A percentile compares a stretch with the other conserved stretches of the same genome.
Evolutionary conservation across 129 eudicot species (phyloP).

Genomic region (Flaveria trinervia): DNA sequence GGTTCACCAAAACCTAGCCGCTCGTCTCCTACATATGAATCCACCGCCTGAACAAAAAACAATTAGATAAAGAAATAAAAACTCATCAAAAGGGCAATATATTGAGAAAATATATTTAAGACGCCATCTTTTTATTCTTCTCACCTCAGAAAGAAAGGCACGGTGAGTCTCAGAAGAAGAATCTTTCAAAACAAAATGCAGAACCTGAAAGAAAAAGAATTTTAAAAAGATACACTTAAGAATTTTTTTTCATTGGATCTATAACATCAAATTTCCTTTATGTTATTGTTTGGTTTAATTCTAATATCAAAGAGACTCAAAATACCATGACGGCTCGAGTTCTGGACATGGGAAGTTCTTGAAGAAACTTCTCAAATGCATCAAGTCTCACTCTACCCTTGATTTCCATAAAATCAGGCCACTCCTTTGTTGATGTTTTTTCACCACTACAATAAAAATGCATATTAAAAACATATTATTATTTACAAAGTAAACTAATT

Average conservation of each 20-base stretch:
- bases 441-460: conserved; percentile 62
- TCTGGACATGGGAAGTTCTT: conserved; percentile 88
- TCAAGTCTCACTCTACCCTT: conserved; percentile 88
- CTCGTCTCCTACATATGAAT: conserved; percentile 58
- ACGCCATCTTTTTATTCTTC: neutral
- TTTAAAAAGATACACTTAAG: neutral
- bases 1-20: conserved; percentile 88
- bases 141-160: conserved; percentile 58
- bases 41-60: conserved; percentile 46
- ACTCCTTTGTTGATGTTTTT: conserved; percentile 72
- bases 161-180: conserved; percentile 45
- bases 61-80: neutral
- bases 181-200: conserved; percentile 58
- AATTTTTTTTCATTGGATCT: neutral
- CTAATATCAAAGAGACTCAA: neutral
- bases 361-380: conserved; percentile 77
- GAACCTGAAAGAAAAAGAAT: conserved; percentile 40
- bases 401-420: conserved; percentile 73
- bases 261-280: neutral
- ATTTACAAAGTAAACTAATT: neutral
- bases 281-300: conserved; percentile 9
- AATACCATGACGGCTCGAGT: conserved; percentile 87
- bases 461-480: conserved; percentile 11
- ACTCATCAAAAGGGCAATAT: neutral
- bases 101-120: neutral